Evolutionary conservation across 352 stramenopile species (phyloP).

Genomic region (Globisporangium ultimum): DNA sequence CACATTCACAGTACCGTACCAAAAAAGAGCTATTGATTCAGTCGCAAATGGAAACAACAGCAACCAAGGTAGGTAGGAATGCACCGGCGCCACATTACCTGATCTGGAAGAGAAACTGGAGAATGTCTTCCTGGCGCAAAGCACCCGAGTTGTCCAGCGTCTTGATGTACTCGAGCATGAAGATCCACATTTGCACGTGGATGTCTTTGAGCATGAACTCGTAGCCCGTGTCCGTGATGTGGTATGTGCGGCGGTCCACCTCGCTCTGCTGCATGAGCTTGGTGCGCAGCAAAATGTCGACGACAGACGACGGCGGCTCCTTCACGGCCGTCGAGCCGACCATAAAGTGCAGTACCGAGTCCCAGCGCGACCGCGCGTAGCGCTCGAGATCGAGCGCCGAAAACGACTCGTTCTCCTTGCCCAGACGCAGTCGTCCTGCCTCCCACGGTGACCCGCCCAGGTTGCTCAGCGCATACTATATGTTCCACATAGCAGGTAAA

Average conservation of each 20-base stretch:
- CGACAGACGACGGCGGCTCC: slow-evolving; percentile 57
- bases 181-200: slow-evolving; percentile 91
- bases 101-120: slow-evolving; percentile 90
- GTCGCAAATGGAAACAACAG: too few relatives aligned
- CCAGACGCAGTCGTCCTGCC: slow-evolving; percentile 35
- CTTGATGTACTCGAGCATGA: slow-evolving; percentile 89
- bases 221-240: slow-evolving; percentile 88
- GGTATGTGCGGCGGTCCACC: slow-evolving; percentile 53
- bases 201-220: slow-evolving; percentile 93
- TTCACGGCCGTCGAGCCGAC: slow-evolving; percentile 65
- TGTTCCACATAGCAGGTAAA: not conserved
- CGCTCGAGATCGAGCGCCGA: slow-evolving; percentile 47
- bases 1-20: not conserved
- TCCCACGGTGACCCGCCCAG: slow-evolving; percentile 79
- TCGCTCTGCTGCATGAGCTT: slow-evolving; percentile 63
- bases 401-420: slow-evolving; percentile 46
- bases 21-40: too few relatives aligned
- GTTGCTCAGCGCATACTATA: slow-evolving; percentile 58
- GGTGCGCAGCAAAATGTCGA: slow-evolving; percentile 74
- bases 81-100: too few relatives aligned
- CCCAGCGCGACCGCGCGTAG: slow-evolving; percentile 59
- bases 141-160: slow-evolving; percentile 72
- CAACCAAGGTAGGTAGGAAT: not conserved
- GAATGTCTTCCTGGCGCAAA: slow-evolving; percentile 80
- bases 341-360: slow-evolving; percentile 78